phyloP scores from a whole-genome alignment of 78 protist genomes.

The Planoprotostelium fungivorum region DNA sequence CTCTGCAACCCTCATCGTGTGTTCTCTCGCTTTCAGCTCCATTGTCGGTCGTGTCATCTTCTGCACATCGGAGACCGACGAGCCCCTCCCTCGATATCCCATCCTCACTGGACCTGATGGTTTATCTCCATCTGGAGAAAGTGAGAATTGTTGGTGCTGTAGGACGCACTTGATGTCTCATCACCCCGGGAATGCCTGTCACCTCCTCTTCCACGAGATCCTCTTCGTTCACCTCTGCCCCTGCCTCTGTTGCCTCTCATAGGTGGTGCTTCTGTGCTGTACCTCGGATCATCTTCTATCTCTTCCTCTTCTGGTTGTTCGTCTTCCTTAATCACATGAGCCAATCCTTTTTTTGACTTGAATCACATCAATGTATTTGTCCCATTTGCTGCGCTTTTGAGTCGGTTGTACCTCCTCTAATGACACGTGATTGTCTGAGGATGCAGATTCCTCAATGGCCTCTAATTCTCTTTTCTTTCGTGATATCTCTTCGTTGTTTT shows the following conservation, averaged over 20 bases:
- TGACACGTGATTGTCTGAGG: neutral
- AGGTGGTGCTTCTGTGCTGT: neutral
- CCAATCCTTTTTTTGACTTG: no score
- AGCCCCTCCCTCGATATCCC: no score
- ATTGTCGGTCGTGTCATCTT: no score
- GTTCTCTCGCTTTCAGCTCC: no score
- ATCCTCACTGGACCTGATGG: no score
- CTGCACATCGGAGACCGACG: no score
- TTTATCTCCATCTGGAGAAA: no score
- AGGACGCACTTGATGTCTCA: no score
- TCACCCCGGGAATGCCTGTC: no score
- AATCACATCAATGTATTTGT: neutral
- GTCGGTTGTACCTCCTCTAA: neutral
- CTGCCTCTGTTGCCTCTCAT: neutral
- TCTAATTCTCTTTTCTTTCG: neutral
- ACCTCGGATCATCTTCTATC: neutral
- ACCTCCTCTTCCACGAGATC: neutral
- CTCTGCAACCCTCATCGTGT: no score
- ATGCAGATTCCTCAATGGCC: neutral
- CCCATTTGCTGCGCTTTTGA: neutral
- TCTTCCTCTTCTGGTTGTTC: neutral
- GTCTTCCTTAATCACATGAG: neutral
- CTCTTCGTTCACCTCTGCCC: neutral
- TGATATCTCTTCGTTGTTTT: neutral
- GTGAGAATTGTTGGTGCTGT: no score